phyloP scores from a whole-genome alignment of 371 early-diverging fungal genomes.

The Sporodiniella umbellata region DNA sequence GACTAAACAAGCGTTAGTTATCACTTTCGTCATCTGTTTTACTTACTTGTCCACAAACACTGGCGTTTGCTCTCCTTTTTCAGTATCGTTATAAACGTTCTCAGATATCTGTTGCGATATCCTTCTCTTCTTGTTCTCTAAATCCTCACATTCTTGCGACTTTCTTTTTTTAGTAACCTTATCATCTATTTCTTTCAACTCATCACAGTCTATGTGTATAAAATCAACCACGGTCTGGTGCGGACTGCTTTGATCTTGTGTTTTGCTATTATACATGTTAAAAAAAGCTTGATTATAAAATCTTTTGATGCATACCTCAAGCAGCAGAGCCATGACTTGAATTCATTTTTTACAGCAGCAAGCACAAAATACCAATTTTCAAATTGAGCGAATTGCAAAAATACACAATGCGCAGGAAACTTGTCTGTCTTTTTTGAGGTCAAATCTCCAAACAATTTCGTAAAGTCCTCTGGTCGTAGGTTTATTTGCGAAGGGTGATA shows the following conservation, averaged over 20 bases:
- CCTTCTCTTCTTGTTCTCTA: slow-evolving; percentile 11
- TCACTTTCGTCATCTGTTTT: not conserved
- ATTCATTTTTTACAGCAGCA: slow-evolving; percentile 38
- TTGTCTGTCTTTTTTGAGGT: slow-evolving; percentile 3
- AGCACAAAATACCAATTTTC: slow-evolving; percentile 49
- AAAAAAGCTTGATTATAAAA: not conserved
- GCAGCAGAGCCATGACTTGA: slow-evolving; percentile 45
- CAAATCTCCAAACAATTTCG: slow-evolving; percentile 36
- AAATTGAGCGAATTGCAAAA: slow-evolving; percentile 47
- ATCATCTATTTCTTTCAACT: slow-evolving; percentile 39
- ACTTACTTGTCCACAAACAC: slow-evolving; percentile 36
- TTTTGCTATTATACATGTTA: slow-evolving; percentile 32
- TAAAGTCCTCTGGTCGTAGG: slow-evolving; percentile 38
- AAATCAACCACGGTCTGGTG: slow-evolving; percentile 37
- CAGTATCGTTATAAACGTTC: too few species aligned
- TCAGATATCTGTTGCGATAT: too few species aligned
- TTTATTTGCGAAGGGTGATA: slow-evolving; percentile 45
- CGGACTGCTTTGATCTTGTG: slow-evolving; percentile 29
- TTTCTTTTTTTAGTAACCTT: not conserved
- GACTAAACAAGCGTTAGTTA: slow-evolving; percentile 5
- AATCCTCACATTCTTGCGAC: not conserved
- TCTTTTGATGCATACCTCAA: slow-evolving; percentile 24
- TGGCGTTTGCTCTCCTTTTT: too few species aligned
- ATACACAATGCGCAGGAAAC: slow-evolving; percentile 47
- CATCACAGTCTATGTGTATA: slow-evolving; percentile 33